Conservation (phyloP, 192 early-diverging fungal species). For the Umbelopsis ramanniana region DNA sequence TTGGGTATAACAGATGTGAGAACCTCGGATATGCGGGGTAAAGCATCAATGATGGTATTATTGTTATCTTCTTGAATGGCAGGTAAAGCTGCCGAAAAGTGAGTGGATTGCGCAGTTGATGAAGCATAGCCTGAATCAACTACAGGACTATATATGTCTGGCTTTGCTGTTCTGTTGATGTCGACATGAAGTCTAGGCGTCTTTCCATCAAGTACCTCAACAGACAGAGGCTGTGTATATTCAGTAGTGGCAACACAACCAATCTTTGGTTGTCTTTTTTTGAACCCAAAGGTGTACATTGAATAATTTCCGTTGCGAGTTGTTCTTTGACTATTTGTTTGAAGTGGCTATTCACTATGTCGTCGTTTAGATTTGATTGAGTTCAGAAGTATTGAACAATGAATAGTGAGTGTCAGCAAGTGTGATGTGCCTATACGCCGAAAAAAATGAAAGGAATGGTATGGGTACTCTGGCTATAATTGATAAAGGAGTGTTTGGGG, state of each 20-base stretch:
- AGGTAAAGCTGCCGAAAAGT: neutral
- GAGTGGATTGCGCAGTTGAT: neutral
- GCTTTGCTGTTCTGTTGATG: no score
- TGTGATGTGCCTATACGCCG: neutral
- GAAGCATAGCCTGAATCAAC: conserved; percentile 10
- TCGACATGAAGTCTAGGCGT: conserved; percentile 7
- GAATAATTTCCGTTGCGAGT: neutral
- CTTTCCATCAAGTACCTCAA: neutral
- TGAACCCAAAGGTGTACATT: conserved; percentile 13
- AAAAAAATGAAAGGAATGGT: neutral
- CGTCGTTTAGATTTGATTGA: no score
- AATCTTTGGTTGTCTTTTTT: neutral
- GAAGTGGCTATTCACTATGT: no score
- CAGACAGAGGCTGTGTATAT: neutral
- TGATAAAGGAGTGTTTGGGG: neutral
- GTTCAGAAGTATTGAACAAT: neutral
- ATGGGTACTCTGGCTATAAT: neutral
- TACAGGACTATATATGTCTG: neutral
- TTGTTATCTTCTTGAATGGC: conserved; percentile 12
- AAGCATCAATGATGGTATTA: neutral
- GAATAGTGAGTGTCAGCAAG: neutral
- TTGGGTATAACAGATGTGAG: conserved; percentile 1
- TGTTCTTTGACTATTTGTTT: neutral
- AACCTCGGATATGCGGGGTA: neutral
- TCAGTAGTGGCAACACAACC: neutral